Conservation (phyloP, 108 stramenopile species). For the Nitzschia inconspicua region DNA sequence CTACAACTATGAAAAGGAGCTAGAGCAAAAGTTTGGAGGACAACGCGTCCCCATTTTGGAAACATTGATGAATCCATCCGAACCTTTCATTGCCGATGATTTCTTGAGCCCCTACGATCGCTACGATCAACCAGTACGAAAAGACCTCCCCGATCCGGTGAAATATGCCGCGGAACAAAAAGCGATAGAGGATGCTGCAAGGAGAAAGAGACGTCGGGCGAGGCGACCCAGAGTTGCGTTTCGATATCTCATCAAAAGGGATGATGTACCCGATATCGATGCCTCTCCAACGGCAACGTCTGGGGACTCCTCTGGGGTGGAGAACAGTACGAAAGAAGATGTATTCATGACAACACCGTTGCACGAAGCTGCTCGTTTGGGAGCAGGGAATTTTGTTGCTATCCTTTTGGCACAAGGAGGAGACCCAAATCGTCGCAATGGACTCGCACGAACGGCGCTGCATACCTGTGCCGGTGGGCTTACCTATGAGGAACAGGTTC, state of each 20-base stretch:
- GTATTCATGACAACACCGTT: conserved; percentile 38
- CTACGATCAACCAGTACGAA: conserved; percentile 17
- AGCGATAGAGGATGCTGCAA: neutral
- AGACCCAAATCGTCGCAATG: conserved; percentile 36
- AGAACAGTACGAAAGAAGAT: neutral
- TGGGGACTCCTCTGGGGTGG: neutral
- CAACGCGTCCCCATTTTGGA: conserved; percentile 19
- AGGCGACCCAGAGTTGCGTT: neutral
- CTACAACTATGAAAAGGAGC: neutral
- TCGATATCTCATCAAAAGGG: neutral
- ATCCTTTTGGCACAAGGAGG: conserved; percentile 25
- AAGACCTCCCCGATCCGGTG: conserved; percentile 1
- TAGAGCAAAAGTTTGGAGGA: neutral
- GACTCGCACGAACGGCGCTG: conserved; percentile 31
- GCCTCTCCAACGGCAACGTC: neutral
- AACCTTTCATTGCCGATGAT: conserved; percentile 43
- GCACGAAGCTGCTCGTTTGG: conserved; percentile 54
- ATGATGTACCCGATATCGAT: neutral
- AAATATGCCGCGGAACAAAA: neutral
- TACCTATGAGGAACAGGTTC: conserved; percentile 17
- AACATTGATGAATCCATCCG: conserved; percentile 40
- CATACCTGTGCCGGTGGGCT: conserved; percentile 43
- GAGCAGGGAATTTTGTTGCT: conserved; percentile 22
- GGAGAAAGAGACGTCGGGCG: neutral
- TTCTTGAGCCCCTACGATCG: conserved; percentile 28